These are phyloP conservation scores for Keqinozyma sinolaborantium DNA, from an alignment of 1,139 yeast genomes.

Conservation along the genomic window DNA sequence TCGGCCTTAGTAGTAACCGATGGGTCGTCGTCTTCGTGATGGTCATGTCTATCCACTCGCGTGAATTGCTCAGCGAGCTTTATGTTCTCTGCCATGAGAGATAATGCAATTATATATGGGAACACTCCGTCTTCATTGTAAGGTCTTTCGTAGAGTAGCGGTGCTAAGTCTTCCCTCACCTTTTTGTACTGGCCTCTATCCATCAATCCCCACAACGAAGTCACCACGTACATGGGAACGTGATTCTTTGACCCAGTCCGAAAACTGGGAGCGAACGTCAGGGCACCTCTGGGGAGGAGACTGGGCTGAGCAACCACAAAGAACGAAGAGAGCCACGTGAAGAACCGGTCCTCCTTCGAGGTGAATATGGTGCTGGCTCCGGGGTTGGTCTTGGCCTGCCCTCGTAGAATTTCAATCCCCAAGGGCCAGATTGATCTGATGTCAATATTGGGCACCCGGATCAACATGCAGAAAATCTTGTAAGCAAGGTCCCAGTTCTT, in stretches of 20 bases:
- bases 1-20: slow-evolving; percentile 9
- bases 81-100: slow-evolving; percentile 19
- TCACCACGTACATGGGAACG: slow-evolving; percentile 35
- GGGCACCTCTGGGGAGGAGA: slow-evolving; percentile 6
- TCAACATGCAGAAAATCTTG: slow-evolving; percentile 44
- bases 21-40: slow-evolving; percentile 12
- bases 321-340: slow-evolving; percentile 32
- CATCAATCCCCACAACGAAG: slow-evolving; percentile 34
- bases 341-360: slow-evolving; percentile 25
- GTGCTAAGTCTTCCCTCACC: slow-evolving; percentile 31
- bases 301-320: slow-evolving; percentile 15
- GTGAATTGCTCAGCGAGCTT: slow-evolving; percentile 10
- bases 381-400: slow-evolving; percentile 5
- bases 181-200: slow-evolving; percentile 20
- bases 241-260: slow-evolving; percentile 34
- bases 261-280: slow-evolving; percentile 33
- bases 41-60: slow-evolving; percentile 3
- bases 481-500: slow-evolving; percentile 56
- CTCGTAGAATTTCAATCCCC: slow-evolving; percentile 39
- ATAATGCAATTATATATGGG: slow-evolving; percentile 29
- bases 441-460: slow-evolving; percentile 48
- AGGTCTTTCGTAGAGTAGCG: slow-evolving; percentile 42
- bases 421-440: slow-evolving; percentile 56
- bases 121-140: slow-evolving; percentile 41
- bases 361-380: slow-evolving; percentile 9